These are phyloP conservation scores for Cryptococcus sp. DNA, from an alignment of 1,284 basidiomycete species.

Conservation along the genomic window DNA sequence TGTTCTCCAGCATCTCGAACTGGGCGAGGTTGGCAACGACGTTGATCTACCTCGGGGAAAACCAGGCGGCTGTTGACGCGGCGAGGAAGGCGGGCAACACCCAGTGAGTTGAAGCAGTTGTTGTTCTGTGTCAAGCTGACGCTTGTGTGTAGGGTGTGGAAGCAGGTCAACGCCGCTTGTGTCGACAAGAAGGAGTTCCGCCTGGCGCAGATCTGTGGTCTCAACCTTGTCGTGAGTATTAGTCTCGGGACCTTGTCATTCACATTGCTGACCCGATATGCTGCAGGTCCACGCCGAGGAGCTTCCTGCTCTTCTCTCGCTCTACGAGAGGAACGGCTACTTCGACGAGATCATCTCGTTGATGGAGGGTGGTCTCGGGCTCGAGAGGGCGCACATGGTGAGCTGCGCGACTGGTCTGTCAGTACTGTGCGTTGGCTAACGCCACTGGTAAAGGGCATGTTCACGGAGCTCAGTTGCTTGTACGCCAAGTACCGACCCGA, in stretches of 20 bases:
- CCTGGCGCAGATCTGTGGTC: constrained; percentile 95
- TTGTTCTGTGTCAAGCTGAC: not conserved
- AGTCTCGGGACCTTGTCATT: not conserved
- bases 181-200: constrained; percentile 97
- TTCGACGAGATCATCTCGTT: constrained; percentile 91
- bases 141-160: constrained; percentile 76
- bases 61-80: constrained; percentile 96
- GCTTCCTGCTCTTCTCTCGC: constrained; percentile 71
- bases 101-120: constrained; percentile 59
- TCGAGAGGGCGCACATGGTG: constrained; percentile 90
- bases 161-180: constrained; percentile 98
- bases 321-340: constrained; percentile 88
- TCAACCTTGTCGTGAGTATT: constrained; percentile 79
- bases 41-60: constrained; percentile 96
- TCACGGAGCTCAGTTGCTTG: constrained; percentile 82
- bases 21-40: constrained; percentile 98
- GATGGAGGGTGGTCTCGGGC: constrained; percentile 88
- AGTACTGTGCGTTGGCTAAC: constrained; percentile 5
- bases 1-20: constrained; percentile 96
- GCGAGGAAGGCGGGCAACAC: constrained; percentile 99
- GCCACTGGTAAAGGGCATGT: constrained; percentile 42
- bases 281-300: constrained; percentile 64
- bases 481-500: constrained; percentile 96
- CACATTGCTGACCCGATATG: not conserved
- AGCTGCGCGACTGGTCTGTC: constrained; percentile 11